These are phyloP conservation scores for Zarea fungicola DNA, from an alignment of 2,329 filamentous ascomycete genomes.

Conservation along the genomic window DNA sequence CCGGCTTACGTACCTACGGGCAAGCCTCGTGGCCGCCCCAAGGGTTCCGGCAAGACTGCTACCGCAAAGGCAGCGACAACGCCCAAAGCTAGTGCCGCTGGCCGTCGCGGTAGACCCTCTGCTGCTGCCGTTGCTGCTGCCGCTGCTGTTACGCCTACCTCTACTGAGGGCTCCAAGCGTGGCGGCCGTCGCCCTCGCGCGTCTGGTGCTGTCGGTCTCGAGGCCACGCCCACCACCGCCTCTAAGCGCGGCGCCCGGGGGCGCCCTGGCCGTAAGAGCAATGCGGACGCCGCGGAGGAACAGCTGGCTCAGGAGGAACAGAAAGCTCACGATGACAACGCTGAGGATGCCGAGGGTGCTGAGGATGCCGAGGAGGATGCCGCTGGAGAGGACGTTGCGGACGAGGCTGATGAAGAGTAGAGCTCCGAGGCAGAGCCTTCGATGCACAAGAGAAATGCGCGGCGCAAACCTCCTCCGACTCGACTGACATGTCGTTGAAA, in stretches of 20 bases:
- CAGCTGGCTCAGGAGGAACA: constrained; percentile 18
- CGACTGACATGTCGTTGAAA: too few relatives aligned
- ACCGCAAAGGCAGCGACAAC: constrained; percentile 3
- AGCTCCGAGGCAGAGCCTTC: neutral
- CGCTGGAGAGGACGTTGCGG: neutral
- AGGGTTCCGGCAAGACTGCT: constrained; percentile 30
- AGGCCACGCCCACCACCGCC: neutral
- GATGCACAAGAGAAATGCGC: too few relatives aligned
- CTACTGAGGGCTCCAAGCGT: neutral
- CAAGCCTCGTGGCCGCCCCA: constrained; percentile 44
- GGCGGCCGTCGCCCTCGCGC: constrained; percentile 3
- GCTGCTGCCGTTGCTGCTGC: constrained; percentile 25
- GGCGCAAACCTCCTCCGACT: neutral
- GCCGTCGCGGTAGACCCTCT: constrained; percentile 24
- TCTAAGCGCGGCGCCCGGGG: neutral
- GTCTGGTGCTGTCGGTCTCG: neutral
- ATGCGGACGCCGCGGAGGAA: constrained; percentile 22
- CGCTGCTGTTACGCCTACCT: constrained; percentile 10
- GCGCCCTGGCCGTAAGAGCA: constrained; percentile 12
- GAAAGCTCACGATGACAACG: constrained; percentile 17
- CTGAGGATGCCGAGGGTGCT: constrained; percentile 18
- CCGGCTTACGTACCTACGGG: constrained; percentile 34
- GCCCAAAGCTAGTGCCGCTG: constrained; percentile 18
- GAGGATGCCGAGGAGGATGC: constrained; percentile 13
- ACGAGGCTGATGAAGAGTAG: neutral